Percentiles rank a stretch among this genome's conserved stretches.
phyloP scores from a whole-genome alignment of 371 early-diverging fungal species.

The Dichotomocladium elegans region DNA sequence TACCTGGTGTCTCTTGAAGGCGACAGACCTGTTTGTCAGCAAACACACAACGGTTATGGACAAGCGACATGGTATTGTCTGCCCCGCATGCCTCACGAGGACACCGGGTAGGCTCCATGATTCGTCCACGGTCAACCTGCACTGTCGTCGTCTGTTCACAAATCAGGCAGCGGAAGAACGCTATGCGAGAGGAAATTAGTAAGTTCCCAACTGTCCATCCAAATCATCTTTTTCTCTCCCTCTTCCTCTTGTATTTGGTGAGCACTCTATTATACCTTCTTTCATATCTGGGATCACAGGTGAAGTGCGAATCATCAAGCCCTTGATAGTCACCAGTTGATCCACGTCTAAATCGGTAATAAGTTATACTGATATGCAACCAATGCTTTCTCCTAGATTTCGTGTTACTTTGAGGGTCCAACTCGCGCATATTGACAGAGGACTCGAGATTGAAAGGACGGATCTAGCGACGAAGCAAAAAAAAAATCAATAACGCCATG shows the following conservation, averaged over 20 bases:
- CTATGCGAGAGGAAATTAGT: conserved; percentile 32
- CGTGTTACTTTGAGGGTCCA: conserved; percentile 82
- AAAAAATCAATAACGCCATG: background rate
- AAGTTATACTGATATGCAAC: background rate
- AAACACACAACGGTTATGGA: conserved; percentile 93
- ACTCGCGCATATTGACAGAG: conserved; percentile 88
- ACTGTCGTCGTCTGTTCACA: conserved; percentile 85
- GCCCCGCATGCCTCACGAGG: conserved; percentile 75
- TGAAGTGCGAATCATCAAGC: conserved; percentile 92
- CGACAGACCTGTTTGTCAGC: conserved; percentile 96
- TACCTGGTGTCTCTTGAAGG: conserved; percentile 98
- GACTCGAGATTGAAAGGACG: conserved; percentile 89
- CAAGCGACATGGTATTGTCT: conserved; percentile 80
- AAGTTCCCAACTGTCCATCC: background rate
- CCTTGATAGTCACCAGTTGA: conserved; percentile 94
- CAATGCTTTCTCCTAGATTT: background rate
- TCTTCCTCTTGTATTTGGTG: background rate
- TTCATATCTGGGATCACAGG: conserved; percentile 96
- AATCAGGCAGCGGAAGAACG: conserved; percentile 87
- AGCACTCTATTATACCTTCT: conserved; percentile 37
- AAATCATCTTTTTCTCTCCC: background rate
- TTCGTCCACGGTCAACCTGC: conserved; percentile 88
- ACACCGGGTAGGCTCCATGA: conserved; percentile 93
- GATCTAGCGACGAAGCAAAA: conserved; percentile 50
- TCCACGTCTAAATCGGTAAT: conserved; percentile 94